phyloP scores from a whole-genome alignment of 2,329 filamentous ascomycete species.

The Aspergillus sp. region DNA sequence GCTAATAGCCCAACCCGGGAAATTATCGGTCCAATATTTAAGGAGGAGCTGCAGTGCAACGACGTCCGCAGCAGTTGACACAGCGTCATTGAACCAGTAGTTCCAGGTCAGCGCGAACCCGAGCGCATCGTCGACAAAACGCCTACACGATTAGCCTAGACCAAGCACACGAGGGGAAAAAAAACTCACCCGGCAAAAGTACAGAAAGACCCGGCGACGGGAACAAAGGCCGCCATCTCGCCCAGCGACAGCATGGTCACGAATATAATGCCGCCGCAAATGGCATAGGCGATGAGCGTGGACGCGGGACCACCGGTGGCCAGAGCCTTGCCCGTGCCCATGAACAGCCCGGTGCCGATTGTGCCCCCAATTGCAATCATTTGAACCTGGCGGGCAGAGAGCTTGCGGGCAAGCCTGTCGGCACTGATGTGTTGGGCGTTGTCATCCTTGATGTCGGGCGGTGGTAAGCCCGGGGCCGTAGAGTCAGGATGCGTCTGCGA shows the following conservation, averaged over 20 bases:
- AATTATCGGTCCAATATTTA: conserved; percentile 53
- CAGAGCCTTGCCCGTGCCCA: conserved; percentile 53
- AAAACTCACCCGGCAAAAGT: conserved; percentile 43
- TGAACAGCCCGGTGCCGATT: conserved; percentile 49
- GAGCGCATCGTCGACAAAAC: conserved; percentile 36
- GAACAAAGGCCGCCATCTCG: conserved; percentile 52
- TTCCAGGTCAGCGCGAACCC: conserved; percentile 39
- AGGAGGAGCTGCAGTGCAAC: conserved; percentile 51
- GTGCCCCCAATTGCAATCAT: conserved; percentile 51
- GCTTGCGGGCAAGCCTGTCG: conserved; percentile 45
- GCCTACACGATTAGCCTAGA: conserved; percentile 14
- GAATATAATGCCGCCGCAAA: conserved; percentile 50
- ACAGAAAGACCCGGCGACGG: conserved; percentile 47
- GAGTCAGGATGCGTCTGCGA: conserved; percentile 1
- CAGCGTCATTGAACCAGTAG: conserved; percentile 57
- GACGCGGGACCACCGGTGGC: conserved; percentile 52
- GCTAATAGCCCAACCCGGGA: conserved; percentile 55
- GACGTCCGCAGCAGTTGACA: conserved; percentile 51
- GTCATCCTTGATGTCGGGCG: conserved; percentile 7
- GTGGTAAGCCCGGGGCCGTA: conserved; percentile 8
- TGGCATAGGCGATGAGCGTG: conserved; percentile 48
- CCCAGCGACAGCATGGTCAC: conserved; percentile 51
- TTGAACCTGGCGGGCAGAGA: conserved; percentile 55
- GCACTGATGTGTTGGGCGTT: conserved; percentile 18
- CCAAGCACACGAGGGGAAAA: background rate